A percentile compares a stretch with the other conserved stretches of the same genome.
Evolutionary conservation across 2,329 filamentous ascomycete species (phyloP).

Genomic region (Hymenoscyphus repandus): DNA sequence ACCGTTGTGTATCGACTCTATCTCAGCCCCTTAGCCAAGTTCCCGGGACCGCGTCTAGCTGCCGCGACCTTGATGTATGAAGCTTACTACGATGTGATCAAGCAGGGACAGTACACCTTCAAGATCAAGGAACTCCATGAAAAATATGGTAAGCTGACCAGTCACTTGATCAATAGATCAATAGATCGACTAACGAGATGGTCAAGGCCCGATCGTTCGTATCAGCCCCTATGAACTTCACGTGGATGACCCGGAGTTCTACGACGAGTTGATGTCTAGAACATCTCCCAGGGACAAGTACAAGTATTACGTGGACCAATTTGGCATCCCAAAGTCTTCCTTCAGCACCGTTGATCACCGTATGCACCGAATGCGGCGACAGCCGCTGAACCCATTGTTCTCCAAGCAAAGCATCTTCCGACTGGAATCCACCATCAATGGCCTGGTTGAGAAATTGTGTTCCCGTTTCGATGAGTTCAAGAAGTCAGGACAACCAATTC

Average conservation of each 20-base stretch:
- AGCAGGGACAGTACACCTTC: constrained; percentile 15
- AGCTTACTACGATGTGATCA: constrained; percentile 22
- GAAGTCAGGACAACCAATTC: constrained; percentile 11
- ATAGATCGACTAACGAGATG: neutral
- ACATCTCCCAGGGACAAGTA: constrained; percentile 7
- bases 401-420: constrained; percentile 17
- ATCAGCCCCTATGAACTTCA: constrained; percentile 11
- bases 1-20: constrained; percentile 6
- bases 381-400: constrained; percentile 23
- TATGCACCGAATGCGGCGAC: constrained; percentile 19
- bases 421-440: constrained; percentile 17
- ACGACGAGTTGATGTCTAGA: constrained; percentile 1
- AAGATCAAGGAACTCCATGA: constrained; percentile 16
- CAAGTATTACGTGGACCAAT: constrained; percentile 5
- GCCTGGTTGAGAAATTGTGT: constrained; percentile 19
- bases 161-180: neutral
- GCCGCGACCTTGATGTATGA: constrained; percentile 26
- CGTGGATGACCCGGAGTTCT: constrained; percentile 7
- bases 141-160: constrained; percentile 12
- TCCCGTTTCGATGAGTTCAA: constrained; percentile 17
- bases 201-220: constrained; percentile 7
- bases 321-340: neutral
- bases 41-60: constrained; percentile 30
- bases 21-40: constrained; percentile 12
- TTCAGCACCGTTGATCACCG: constrained; percentile 22